These are phyloP conservation scores for Eurotiales sp. DNA, from an alignment of 2,329 filamentous ascomycete species.

Conservation along the genomic window DNA sequence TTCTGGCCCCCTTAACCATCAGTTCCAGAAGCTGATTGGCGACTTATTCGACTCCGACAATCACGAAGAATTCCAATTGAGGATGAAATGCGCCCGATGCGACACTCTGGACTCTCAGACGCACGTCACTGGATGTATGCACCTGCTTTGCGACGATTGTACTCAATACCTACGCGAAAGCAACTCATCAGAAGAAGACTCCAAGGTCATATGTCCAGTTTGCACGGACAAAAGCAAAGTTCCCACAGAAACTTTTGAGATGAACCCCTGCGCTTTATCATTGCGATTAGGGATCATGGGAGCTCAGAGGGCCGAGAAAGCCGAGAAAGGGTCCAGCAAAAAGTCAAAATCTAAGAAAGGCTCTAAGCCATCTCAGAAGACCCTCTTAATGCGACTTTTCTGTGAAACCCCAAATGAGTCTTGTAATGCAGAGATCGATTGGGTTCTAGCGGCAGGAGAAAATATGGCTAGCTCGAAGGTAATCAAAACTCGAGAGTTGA, in stretches of 20 bases:
- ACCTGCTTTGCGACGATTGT: constrained; percentile 10
- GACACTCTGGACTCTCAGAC: background rate
- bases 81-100: constrained; percentile 3
- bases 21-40: background rate
- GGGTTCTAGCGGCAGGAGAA: constrained; percentile 22
- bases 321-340: constrained; percentile 16
- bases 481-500: constrained; percentile 28
- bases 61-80: background rate
- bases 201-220: background rate
- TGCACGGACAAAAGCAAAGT: constrained; percentile 40
- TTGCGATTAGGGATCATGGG: constrained; percentile 37
- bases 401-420: constrained; percentile 17
- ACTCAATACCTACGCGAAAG: background rate
- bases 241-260: constrained; percentile 19
- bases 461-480: constrained; percentile 40
- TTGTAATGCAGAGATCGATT: constrained; percentile 25
- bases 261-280: background rate
- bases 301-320: constrained; percentile 21
- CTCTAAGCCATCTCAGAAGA: background rate
- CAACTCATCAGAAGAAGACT: background rate
- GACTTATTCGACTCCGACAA: background rate
- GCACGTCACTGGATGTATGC: constrained; percentile 3
- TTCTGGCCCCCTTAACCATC: background rate
- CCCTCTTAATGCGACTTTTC: background rate
- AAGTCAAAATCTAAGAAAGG: background rate